Evolutionary conservation across 78 protist species (phyloP).

Genomic region (Speleostelium caveatum): DNA sequence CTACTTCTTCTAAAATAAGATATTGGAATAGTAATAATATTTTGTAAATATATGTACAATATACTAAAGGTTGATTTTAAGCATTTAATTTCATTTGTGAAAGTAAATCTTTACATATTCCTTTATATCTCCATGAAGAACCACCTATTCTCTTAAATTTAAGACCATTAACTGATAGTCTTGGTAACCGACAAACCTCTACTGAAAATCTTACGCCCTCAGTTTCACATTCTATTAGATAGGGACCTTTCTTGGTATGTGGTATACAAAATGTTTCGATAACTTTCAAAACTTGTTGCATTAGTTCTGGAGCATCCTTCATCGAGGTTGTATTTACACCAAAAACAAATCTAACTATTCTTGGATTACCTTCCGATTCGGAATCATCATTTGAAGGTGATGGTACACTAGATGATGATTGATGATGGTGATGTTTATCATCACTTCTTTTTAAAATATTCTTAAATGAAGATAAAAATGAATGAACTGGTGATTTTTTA

Average conservation of each 20-base stretch:
- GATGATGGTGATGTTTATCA: slow-evolving; percentile 40
- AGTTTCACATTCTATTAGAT: slow-evolving; percentile 59
- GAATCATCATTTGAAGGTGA: background rate
- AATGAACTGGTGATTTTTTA: slow-evolving; percentile 51
- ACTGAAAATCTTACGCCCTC: slow-evolving; percentile 74
- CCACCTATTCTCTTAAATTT: slow-evolving; percentile 78
- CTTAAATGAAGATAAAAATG: slow-evolving; percentile 57
- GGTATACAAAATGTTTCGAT: slow-evolving; percentile 58
- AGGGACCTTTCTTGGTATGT: slow-evolving; percentile 56
- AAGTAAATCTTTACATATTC: slow-evolving; percentile 75
- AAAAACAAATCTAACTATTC: slow-evolving; percentile 82
- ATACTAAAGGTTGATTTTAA: background rate
- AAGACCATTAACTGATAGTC: slow-evolving; percentile 76
- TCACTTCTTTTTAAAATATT: slow-evolving; percentile 64
- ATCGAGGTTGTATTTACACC: slow-evolving; percentile 73
- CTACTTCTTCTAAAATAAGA: too few relatives aligned
- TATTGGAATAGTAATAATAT: too few relatives aligned
- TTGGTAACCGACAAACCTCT: slow-evolving; percentile 73
- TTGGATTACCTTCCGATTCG: slow-evolving; percentile 15
- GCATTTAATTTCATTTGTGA: slow-evolving; percentile 55
- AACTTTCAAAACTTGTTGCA: slow-evolving; percentile 65
- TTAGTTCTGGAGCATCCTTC: slow-evolving; percentile 75
- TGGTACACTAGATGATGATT: background rate
- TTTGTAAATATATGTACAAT: too few relatives aligned
- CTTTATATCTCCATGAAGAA: slow-evolving; percentile 79